Percentiles rank a stretch among this genome's conserved stretches.
These are phyloP conservation scores for Sugiyamaella mastotermitis DNA, from an alignment of 805 yeast species.

Conservation along the genomic window DNA sequence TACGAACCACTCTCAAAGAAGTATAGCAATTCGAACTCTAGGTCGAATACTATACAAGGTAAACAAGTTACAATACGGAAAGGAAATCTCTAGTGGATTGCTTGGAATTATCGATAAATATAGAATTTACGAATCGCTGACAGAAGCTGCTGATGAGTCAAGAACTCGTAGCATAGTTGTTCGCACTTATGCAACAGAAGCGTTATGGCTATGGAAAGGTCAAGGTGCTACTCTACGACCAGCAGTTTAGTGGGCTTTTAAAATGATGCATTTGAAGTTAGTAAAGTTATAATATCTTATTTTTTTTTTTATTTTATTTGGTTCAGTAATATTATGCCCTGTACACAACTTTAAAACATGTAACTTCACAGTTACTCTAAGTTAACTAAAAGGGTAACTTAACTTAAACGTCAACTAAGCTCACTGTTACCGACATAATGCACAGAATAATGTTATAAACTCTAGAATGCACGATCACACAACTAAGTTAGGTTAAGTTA, in stretches of 20 bases:
- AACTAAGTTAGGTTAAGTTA: too few species aligned
- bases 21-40: slow-evolving; percentile 76
- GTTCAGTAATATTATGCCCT: too few species aligned
- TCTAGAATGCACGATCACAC: too few species aligned
- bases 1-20: slow-evolving; percentile 75
- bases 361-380: too few species aligned
- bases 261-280: background rate
- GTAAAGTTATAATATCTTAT: too few species aligned
- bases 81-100: slow-evolving; percentile 46
- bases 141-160: slow-evolving; percentile 57
- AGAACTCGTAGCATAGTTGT: slow-evolving; percentile 64
- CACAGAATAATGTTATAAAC: too few species aligned
- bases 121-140: slow-evolving; percentile 57
- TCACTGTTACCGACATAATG: too few species aligned
- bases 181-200: slow-evolving; percentile 78
- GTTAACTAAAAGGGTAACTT: too few species aligned
- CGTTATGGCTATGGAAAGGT: slow-evolving; percentile 79
- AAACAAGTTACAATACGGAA: slow-evolving; percentile 43
- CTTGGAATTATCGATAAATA: slow-evolving; percentile 68
- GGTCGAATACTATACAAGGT: slow-evolving; percentile 84
- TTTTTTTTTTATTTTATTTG: too few species aligned
- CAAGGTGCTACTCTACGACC: slow-evolving; percentile 6
- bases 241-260: slow-evolving; percentile 6
- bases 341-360: too few species aligned
- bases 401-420: too few species aligned